phyloP scores from a whole-genome alignment of 108 stramenopile species.

The Stephanodiscus minutulus region DNA sequence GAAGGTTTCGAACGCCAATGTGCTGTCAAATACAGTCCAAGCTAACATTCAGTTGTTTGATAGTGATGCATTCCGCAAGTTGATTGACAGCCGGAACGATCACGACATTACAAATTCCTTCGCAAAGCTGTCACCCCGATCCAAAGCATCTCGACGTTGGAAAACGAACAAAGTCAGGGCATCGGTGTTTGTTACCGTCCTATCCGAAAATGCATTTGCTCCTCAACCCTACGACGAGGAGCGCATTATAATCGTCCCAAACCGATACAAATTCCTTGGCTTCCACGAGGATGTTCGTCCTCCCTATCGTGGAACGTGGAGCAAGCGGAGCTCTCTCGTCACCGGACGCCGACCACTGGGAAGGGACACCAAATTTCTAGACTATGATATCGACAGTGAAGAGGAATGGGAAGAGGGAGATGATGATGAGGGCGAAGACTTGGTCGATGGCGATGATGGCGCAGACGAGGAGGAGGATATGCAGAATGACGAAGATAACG shows the following conservation, averaged over 20 bases:
- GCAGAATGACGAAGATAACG: slow-evolving; percentile 58
- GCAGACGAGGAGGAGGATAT: slow-evolving; percentile 71
- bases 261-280: slow-evolving; percentile 80
- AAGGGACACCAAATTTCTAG: slow-evolving; percentile 64
- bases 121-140: slow-evolving; percentile 5
- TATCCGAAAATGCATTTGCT: slow-evolving; percentile 56
- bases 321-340: slow-evolving; percentile 71
- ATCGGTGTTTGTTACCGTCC: slow-evolving; percentile 47
- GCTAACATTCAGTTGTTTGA: slow-evolving; percentile 43
- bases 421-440: slow-evolving; percentile 83
- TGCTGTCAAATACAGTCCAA: background rate
- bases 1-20: slow-evolving; percentile 4
- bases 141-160: slow-evolving; percentile 16
- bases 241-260: slow-evolving; percentile 60
- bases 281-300: slow-evolving; percentile 87
- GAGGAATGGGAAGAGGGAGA: slow-evolving; percentile 93
- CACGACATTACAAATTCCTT: slow-evolving; percentile 21
- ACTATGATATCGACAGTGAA: slow-evolving; percentile 91
- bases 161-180: slow-evolving; percentile 38
- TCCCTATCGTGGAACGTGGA: slow-evolving; percentile 91
- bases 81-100: slow-evolving; percentile 32
- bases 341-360: slow-evolving; percentile 77
- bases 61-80: slow-evolving; percentile 49
- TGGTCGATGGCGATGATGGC: slow-evolving; percentile 60
- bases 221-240: slow-evolving; percentile 79